These are phyloP conservation scores for Russula foetens DNA, from an alignment of 768 basidiomycete species.

Conservation along the genomic window DNA sequence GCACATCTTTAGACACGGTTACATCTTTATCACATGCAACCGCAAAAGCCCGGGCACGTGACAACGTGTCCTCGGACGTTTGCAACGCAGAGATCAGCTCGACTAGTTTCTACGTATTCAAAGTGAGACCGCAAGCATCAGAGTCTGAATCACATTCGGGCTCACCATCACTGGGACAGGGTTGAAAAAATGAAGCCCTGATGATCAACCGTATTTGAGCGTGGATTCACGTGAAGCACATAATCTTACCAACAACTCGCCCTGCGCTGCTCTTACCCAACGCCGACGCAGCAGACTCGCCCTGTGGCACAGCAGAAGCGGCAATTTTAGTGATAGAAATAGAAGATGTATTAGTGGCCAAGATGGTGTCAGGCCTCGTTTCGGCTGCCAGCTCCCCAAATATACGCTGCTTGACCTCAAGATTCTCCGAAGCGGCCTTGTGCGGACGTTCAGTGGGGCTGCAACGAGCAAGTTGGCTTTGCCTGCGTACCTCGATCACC, in stretches of 20 bases:
- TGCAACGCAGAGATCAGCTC: slow-evolving; percentile 92
- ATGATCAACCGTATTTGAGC: slow-evolving; percentile 24
- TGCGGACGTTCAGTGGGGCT: background rate
- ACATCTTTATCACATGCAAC: slow-evolving; percentile 92
- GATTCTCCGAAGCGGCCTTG: slow-evolving; percentile 82
- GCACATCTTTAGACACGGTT: slow-evolving; percentile 83
- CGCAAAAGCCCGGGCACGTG: slow-evolving; percentile 74
- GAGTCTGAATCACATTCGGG: background rate
- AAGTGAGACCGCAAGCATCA: background rate
- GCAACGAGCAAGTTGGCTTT: background rate
- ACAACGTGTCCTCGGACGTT: slow-evolving; percentile 70
- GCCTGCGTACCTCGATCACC: slow-evolving; percentile 68
- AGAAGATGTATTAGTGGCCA: slow-evolving; percentile 90
- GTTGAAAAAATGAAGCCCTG: slow-evolving; percentile 92
- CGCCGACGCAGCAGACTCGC: slow-evolving; percentile 48
- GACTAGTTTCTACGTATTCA: slow-evolving; percentile 60
- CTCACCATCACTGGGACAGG: slow-evolving; percentile 93
- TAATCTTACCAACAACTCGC: slow-evolving; percentile 68
- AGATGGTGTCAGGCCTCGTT: slow-evolving; percentile 63
- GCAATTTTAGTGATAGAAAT: slow-evolving; percentile 95
- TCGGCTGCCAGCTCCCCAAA: slow-evolving; percentile 64
- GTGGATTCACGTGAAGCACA: background rate
- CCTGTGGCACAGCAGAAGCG: slow-evolving; percentile 58
- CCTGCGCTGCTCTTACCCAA: slow-evolving; percentile 56
- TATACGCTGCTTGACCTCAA: slow-evolving; percentile 68